Evolutionary conservation across 2,329 filamentous ascomycete genomes (phyloP).

Genomic region (Pseudogymnoascus sp.): DNA sequence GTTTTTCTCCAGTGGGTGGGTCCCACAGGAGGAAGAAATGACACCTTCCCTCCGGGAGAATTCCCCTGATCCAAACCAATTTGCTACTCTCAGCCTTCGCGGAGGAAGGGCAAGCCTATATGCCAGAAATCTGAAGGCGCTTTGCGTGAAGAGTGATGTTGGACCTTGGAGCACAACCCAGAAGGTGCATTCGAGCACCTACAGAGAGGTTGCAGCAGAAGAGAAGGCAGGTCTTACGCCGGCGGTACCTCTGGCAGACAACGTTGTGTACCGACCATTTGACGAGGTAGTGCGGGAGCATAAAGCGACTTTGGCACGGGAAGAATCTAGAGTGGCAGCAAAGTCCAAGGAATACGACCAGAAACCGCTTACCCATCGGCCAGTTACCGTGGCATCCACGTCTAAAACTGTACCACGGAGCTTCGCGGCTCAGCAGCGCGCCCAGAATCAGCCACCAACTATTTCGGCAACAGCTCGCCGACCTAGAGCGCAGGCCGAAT

Average conservation of each 20-base stretch:
- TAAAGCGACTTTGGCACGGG: slow-evolving; percentile 15
- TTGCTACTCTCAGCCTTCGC: slow-evolving; percentile 38
- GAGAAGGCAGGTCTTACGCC: slow-evolving; percentile 59
- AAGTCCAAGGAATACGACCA: neutral
- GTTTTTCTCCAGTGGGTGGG: slow-evolving; percentile 70
- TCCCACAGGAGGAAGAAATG: slow-evolving; percentile 56
- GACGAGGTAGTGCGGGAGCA: slow-evolving; percentile 53
- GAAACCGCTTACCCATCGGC: neutral
- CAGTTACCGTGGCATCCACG: neutral
- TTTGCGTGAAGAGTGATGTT: slow-evolving; percentile 51
- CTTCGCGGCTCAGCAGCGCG: slow-evolving; percentile 58
- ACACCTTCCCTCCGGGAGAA: slow-evolving; percentile 48
- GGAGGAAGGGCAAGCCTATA: slow-evolving; percentile 33
- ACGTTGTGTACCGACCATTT: slow-evolving; percentile 57
- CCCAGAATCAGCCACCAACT: slow-evolving; percentile 40
- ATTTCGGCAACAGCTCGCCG: neutral
- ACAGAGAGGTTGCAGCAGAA: slow-evolving; percentile 60
- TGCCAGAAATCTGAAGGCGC: slow-evolving; percentile 44
- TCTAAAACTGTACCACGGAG: slow-evolving; percentile 48
- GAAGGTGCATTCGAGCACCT: slow-evolving; percentile 41
- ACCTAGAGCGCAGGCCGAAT: slow-evolving; percentile 1
- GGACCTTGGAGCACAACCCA: slow-evolving; percentile 45
- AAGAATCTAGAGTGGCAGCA: neutral
- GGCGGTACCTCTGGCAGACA: slow-evolving; percentile 51
- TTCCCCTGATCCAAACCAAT: slow-evolving; percentile 49